phyloP scores from a whole-genome alignment of 2,329 filamentous ascomycete genomes.

The Paramyrothecium sp. region DNA sequence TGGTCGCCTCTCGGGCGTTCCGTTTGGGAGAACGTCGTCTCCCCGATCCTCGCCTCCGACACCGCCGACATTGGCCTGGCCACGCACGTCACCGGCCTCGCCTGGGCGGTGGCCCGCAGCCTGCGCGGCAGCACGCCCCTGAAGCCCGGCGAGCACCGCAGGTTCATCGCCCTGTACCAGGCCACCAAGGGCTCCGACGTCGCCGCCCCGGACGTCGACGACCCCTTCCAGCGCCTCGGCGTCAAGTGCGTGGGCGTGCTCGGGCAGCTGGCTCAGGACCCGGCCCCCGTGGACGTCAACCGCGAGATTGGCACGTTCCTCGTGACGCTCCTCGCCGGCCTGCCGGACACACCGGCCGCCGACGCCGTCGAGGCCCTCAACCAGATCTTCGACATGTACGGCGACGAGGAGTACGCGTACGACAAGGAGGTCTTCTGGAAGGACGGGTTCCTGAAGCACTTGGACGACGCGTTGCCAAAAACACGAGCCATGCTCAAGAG shows the following conservation, averaged over 20 bases:
- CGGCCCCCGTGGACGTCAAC: conserved; percentile 53
- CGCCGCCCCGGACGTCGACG: conserved; percentile 29
- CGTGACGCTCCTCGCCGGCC: conserved; percentile 49
- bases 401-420: conserved; percentile 55
- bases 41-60: conserved; percentile 57
- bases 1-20: conserved; percentile 54
- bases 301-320: conserved; percentile 64
- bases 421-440: conserved; percentile 65
- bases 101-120: conserved; percentile 62
- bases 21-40: conserved; percentile 58
- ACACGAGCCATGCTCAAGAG: conserved; percentile 55
- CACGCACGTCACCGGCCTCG: conserved; percentile 62
- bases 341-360: conserved; percentile 53
- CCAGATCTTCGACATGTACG: conserved; percentile 67
- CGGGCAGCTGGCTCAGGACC: conserved; percentile 59
- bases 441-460: conserved; percentile 55
- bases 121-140: conserved; percentile 48
- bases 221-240: conserved; percentile 61
- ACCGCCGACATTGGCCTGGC: conserved; percentile 62
- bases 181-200: conserved; percentile 43
- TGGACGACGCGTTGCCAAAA: conserved; percentile 55
- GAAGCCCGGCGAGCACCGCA: conserved; percentile 53
- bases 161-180: conserved; percentile 65
- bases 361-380: conserved; percentile 64
- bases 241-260: conserved; percentile 68